Evolutionary conservation across 1,284 basidiomycete genomes (phyloP).

Genomic region (Porodaedalea pini): DNA sequence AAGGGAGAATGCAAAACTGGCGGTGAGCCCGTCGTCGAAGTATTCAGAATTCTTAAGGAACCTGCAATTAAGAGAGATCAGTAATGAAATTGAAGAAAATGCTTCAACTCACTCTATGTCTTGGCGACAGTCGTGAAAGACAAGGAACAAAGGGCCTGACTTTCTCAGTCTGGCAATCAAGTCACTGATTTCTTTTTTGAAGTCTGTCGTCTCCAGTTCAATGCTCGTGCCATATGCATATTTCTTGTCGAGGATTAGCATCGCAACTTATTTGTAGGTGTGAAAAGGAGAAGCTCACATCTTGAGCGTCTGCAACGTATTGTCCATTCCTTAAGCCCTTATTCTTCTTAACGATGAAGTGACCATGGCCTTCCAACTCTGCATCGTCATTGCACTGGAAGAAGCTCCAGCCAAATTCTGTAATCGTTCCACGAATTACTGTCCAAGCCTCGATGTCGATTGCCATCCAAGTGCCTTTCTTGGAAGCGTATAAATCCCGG

Average conservation of each 20-base stretch:
- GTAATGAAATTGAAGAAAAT: not conserved
- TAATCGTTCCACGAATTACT: slow-evolving; percentile 60
- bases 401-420: slow-evolving; percentile 70
- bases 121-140: slow-evolving; percentile 73
- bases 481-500: slow-evolving; percentile 56
- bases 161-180: slow-evolving; percentile 43
- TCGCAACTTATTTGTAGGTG: not conserved
- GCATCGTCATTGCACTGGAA: slow-evolving; percentile 51
- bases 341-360: slow-evolving; percentile 65
- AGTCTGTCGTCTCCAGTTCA: slow-evolving; percentile 43
- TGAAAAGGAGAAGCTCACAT: slow-evolving; percentile 40
- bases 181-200: slow-evolving; percentile 50
- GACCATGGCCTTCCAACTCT: slow-evolving; percentile 47
- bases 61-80: slow-evolving; percentile 7
- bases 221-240: slow-evolving; percentile 65
- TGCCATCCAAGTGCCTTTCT: slow-evolving; percentile 65
- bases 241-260: slow-evolving; percentile 36
- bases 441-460: slow-evolving; percentile 82
- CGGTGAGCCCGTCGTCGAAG: slow-evolving; percentile 47
- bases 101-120: slow-evolving; percentile 60
- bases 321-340: slow-evolving; percentile 50
- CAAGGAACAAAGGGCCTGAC: slow-evolving; percentile 63
- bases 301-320: slow-evolving; percentile 58
- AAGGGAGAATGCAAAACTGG: slow-evolving; percentile 48
- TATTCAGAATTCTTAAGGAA: slow-evolving; percentile 49